Evolutionary conservation across 352 stramenopile species (phyloP), one percentile per base, ranked within the genome.

Genomic region (Thalassiosira hispida): DNA sequence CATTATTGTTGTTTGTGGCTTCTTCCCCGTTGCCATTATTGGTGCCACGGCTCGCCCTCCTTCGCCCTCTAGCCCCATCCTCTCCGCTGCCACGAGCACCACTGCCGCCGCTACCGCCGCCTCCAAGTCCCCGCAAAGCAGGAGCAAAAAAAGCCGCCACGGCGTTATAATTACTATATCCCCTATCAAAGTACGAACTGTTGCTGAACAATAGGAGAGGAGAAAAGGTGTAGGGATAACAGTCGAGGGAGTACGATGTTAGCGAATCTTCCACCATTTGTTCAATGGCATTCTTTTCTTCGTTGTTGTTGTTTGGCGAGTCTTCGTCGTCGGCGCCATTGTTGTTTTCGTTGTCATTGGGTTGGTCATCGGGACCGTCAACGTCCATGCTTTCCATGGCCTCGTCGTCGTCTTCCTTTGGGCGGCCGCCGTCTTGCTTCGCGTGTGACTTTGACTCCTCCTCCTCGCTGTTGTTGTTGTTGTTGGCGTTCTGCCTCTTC

Each of bases 141-240:
- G 56, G 38, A 27, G 65, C 73, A 65, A 89, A 89, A 46, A 89
- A 89, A 8, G 61, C 63, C 31, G 78, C 77, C 11, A 86, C 82
- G 18, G 82, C 73, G 67, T 89, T 84, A 55, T 89, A 89, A 77
- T 89, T 89, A 23, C 49, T 75, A 61, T 89, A 84, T 40, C 82
- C 82, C 63, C 35, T 75, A 67, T 89, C 82, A 35, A 89, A 89
- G 52, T 89, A 89, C 0, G 31, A 46, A 33, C 20, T n/a, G 0
- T 29, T 64, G 7, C 67, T 67, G 46, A 89, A 89, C 12, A 89
- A 55, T 4, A 89, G 53, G 1, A 89, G 46, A 18, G 82, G 82
- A 7, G 82, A 89, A 42, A 89, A 89, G 18, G 77, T 70, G 70
- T 89, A 86, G 20, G 82, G 82, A 73, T 89, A 89, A 23, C 73